phyloP scores from a whole-genome alignment of 441 rosid species.

The Aleurites moluccanus region DNA sequence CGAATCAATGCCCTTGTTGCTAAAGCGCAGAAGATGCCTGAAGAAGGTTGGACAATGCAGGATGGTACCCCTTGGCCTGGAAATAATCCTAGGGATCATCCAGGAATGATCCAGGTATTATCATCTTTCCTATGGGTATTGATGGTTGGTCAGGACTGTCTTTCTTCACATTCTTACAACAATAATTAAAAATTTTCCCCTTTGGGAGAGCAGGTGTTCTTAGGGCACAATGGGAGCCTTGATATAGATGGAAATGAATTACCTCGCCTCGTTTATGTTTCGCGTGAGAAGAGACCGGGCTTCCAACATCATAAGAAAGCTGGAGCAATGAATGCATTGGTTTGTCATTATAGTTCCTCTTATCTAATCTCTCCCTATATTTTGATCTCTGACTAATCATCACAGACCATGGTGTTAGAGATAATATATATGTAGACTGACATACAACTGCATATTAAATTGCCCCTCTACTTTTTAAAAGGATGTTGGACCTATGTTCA shows the following conservation, averaged over 20 bases:
- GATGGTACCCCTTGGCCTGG: slow-evolving; percentile 99
- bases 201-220: slow-evolving; percentile 62
- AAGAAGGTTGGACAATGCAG: slow-evolving; percentile 99
- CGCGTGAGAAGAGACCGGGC: slow-evolving; percentile 99
- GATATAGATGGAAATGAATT: slow-evolving; percentile 98
- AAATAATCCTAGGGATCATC: slow-evolving; percentile 94
- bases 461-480: background rate
- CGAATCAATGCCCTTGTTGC: slow-evolving; percentile 96
- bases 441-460: background rate
- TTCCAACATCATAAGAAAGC: slow-evolving; percentile 99
- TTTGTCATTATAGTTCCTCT: slow-evolving; percentile 37
- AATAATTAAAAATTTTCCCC: slow-evolving; percentile 6
- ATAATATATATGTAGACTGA: background rate
- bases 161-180: background rate
- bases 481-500: background rate
- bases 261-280: slow-evolving; percentile 96
- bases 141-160: background rate
- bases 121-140: slow-evolving; percentile 4
- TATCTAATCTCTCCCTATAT: background rate
- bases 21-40: slow-evolving; percentile 96
- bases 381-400: background rate
- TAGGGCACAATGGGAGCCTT: slow-evolving; percentile 95
- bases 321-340: slow-evolving; percentile 99
- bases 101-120: slow-evolving; percentile 95
- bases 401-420: background rate